Conservation (phyloP, 2,329 filamentous ascomycete species). For the Fusarium transvaalense region DNA sequence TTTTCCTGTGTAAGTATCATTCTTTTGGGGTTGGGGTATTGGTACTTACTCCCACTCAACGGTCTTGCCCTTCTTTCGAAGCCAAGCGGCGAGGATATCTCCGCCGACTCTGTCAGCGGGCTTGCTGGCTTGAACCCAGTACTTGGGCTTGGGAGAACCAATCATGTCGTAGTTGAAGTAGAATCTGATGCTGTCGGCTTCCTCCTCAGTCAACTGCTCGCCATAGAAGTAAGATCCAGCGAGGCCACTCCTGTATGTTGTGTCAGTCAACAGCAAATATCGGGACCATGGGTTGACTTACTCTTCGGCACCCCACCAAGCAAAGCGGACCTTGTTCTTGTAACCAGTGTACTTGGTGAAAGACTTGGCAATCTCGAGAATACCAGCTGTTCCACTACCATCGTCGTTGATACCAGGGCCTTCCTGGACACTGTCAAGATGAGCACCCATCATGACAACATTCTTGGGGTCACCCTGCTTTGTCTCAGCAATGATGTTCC, state of each 20-base stretch:
- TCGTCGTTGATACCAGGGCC: slow-evolving; percentile 59
- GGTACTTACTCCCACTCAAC: slow-evolving; percentile 50
- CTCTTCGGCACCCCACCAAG: slow-evolving; percentile 61
- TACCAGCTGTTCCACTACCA: slow-evolving; percentile 55
- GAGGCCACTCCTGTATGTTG: slow-evolving; percentile 52
- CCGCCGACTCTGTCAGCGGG: slow-evolving; percentile 56
- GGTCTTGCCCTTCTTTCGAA: slow-evolving; percentile 52
- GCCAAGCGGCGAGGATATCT: slow-evolving; percentile 52
- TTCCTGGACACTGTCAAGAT: slow-evolving; percentile 56
- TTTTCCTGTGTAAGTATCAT: slow-evolving; percentile 16
- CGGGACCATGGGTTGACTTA: slow-evolving; percentile 14
- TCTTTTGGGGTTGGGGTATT: rapidly evolving
- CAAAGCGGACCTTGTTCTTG: slow-evolving; percentile 59
- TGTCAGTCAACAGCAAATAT: slow-evolving; percentile 20
- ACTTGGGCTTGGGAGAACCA: slow-evolving; percentile 57
- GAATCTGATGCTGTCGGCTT: slow-evolving; percentile 69
- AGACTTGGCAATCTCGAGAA: slow-evolving; percentile 56
- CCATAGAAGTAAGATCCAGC: slow-evolving; percentile 60
- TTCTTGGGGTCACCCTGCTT: slow-evolving; percentile 59
- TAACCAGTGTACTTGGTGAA: slow-evolving; percentile 56
- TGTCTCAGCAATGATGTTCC: slow-evolving; percentile 59
- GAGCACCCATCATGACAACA: slow-evolving; percentile 58
- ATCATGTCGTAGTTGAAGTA: slow-evolving; percentile 83
- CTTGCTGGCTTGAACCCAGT: slow-evolving; percentile 56
- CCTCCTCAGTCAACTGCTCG: slow-evolving; percentile 51